Evolutionary conservation across 495 filamentous ascomycete species (phyloP), one percentile per base, ranked within the genome.

Genomic region (Podospora sp.): DNA sequence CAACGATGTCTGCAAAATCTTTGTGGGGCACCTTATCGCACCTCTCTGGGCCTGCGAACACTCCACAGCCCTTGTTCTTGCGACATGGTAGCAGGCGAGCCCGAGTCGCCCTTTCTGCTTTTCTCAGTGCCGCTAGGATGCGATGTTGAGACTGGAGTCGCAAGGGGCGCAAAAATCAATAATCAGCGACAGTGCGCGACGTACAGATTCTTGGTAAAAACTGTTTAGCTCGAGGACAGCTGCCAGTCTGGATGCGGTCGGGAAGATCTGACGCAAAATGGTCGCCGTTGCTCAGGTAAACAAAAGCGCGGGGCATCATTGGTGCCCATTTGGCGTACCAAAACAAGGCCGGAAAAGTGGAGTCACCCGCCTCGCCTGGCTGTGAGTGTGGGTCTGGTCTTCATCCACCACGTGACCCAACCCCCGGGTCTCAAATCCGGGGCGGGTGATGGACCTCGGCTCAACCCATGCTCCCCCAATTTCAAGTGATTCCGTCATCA

Each of bases 21-120:
- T 56, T 14, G 6, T 25, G 62, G 55, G 50, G 50, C 33, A 57
- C n/a, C n/a, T 29, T 62, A 46, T 68, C 83, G 72, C 84, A 91
- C 90, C 81, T 92, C 90, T 81, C 90, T 83, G 62, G 89, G 86
- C 67, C 89, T 85, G 75, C 86, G 88, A 69, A 91, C 88, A 72
- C 88, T 91, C 82, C 90, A 91, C 68, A 90, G 80, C 51, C 86
- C 87, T 71, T 88, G 87, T 69, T 92, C 90, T 80, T 92, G 89
- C 79, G 90, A 90, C 90, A 92, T 92, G 71, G 52, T 84, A 77
- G 59, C 29, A 25, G 60, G 35, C 33, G 35, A 9, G 40, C 40
- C 12, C n/a, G 53, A 4, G 29, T 60, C 36, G 46, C 46, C 24
- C 22, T 63, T 52, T 56, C 33, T 49, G 56, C 22, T 27, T 55